phyloP scores from a whole-genome alignment of 1,139 yeast genomes.

The Geotrichum reessii region DNA sequence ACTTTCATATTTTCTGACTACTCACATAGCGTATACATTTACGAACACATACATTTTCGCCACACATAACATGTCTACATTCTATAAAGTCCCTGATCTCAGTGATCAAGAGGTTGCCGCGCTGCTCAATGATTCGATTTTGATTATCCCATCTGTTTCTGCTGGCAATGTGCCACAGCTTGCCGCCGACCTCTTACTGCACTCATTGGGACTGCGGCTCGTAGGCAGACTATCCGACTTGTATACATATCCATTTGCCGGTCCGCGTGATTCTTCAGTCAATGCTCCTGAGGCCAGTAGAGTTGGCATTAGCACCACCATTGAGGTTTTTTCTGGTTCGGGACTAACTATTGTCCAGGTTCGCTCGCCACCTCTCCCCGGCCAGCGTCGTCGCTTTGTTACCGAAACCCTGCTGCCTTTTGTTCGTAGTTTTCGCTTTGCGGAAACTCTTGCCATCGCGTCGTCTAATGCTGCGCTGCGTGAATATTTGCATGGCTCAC shows the following conservation, averaged over 20 bases:
- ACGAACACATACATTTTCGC: neutral
- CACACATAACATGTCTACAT: constrained; percentile 1
- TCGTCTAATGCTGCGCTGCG: constrained; percentile 55
- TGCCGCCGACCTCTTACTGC: constrained; percentile 65
- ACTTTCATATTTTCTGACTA: neutral
- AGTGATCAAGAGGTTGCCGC: neutral
- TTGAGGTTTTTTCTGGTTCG: constrained; percentile 45
- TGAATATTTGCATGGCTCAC: constrained; percentile 15
- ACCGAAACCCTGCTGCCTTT: constrained; percentile 50
- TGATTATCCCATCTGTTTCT: constrained; percentile 73
- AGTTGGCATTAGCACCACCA: constrained; percentile 49
- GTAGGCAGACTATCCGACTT: constrained; percentile 54
- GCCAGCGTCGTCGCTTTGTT: constrained; percentile 50
- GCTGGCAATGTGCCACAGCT: constrained; percentile 89
- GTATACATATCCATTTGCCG: constrained; percentile 73
- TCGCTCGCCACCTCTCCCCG: constrained; percentile 76
- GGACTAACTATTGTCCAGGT: constrained; percentile 64
- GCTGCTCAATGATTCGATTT: constrained; percentile 19
- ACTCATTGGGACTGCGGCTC: constrained; percentile 49
- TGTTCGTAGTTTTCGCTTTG: constrained; percentile 39
- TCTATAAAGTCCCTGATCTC: constrained; percentile 3
- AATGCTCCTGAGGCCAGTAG: neutral
- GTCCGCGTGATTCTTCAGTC: constrained; percentile 57
- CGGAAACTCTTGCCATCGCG: constrained; percentile 54
- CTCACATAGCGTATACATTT: neutral